Conservation (phyloP, 805 yeast species). For the Candida silvatica region DNA sequence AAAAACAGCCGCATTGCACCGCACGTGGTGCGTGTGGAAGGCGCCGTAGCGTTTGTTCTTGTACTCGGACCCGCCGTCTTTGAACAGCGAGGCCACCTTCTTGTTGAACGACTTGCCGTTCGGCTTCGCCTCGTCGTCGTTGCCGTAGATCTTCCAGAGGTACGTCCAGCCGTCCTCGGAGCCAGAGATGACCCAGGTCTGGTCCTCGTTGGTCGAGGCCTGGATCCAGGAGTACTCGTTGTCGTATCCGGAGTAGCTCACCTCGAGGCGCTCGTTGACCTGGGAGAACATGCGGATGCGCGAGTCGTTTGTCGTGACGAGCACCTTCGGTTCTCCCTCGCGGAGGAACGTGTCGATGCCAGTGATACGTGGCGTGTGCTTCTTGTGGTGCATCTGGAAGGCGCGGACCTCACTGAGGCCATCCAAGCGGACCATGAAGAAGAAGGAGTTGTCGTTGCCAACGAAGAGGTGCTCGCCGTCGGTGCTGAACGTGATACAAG, state of each 20-base stretch:
- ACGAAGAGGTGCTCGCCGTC: constrained; percentile 49
- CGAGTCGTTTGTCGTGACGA: constrained; percentile 80
- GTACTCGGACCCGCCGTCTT: constrained; percentile 26
- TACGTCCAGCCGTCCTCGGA: constrained; percentile 87
- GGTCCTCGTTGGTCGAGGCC: constrained; percentile 55
- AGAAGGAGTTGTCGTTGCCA: constrained; percentile 75
- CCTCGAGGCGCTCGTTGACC: constrained; percentile 43
- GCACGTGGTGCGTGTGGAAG: constrained; percentile 69
- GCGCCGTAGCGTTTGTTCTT: constrained; percentile 58
- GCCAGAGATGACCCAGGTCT: constrained; percentile 57
- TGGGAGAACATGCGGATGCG: constrained; percentile 59
- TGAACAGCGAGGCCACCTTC: constrained; percentile 17
- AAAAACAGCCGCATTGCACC: constrained; percentile 67
- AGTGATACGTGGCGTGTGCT: constrained; percentile 57
- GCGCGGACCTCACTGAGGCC: constrained; percentile 34
- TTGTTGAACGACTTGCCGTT: constrained; percentile 1
- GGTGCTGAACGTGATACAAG: constrained; percentile 69
- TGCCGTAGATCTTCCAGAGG: constrained; percentile 50
- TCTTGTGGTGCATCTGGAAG: constrained; percentile 36
- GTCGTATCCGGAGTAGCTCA: constrained; percentile 64
- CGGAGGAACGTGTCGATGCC: constrained; percentile 50
- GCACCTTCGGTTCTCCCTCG: constrained; percentile 20
- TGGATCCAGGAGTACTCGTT: constrained; percentile 65
- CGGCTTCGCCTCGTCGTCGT: constrained; percentile 13
- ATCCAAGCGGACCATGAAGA: constrained; percentile 55